These are phyloP conservation scores for sunflower (Helianthus annuus) DNA, from an alignment of 129 eudicot genomes.

Conservation along the genomic window HanXRQr2.0-SUNRISE NC_035445.2:153175869-153176368, in stretches of 20 bases:
- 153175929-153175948: too few relatives aligned
- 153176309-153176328: constrained; percentile 20
- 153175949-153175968: too few relatives aligned
- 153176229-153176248: neutral
- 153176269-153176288: constrained; percentile 24
- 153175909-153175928: too few relatives aligned
- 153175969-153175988: too few relatives aligned
- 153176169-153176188: neutral
- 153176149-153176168: neutral
- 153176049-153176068: constrained; percentile 1
- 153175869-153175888: too few relatives aligned
- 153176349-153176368: constrained; percentile 43
- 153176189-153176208: constrained; percentile 7
- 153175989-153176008: too few relatives aligned
- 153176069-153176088: neutral
- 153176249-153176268: neutral
- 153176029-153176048: too few relatives aligned
- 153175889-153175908: too few relatives aligned
- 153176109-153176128: neutral
- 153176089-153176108: neutral
- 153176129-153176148: neutral
- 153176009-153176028: too few relatives aligned
- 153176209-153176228: too few relatives aligned
- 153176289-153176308: constrained; percentile 23
- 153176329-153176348: constrained; percentile 32